Evolutionary conservation across 108 stramenopile genomes (phyloP).

Genomic region (Skeletonema costatum): DNA sequence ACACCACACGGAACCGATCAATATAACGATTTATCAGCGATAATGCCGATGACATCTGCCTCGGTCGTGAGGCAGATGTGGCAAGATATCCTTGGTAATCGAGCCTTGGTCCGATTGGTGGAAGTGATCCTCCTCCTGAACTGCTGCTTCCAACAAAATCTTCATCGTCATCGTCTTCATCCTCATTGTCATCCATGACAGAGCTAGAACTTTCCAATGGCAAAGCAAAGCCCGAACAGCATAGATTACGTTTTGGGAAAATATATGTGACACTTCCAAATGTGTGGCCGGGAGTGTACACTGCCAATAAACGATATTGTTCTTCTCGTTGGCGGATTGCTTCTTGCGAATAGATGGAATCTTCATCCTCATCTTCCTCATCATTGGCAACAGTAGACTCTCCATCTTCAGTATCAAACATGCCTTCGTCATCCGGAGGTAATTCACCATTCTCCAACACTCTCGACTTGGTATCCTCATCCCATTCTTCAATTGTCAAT

Average conservation of each 20-base stretch:
- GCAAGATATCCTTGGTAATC: constrained; percentile 83
- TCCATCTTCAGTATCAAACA: not conserved
- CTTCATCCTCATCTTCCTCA: constrained; percentile 13
- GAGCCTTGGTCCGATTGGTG: constrained; percentile 60
- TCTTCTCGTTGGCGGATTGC: constrained; percentile 74
- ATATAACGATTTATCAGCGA: constrained; percentile 61
- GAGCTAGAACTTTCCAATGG: constrained; percentile 62
- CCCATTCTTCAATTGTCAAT: constrained; percentile 67
- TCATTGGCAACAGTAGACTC: constrained; percentile 9
- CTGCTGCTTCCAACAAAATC: not conserved
- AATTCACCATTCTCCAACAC: constrained; percentile 50
- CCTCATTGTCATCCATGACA: not conserved
- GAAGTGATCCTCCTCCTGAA: not conserved
- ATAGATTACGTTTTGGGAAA: constrained; percentile 69
- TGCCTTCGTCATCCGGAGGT: constrained; percentile 50
- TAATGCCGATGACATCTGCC: constrained; percentile 76
- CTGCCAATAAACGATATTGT: constrained; percentile 67
- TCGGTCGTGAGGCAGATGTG: constrained; percentile 67
- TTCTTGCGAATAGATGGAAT: constrained; percentile 58
- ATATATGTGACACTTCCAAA: constrained; percentile 81
- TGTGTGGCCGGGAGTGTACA: constrained; percentile 84
- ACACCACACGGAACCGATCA: constrained; percentile 68
- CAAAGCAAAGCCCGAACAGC: constrained; percentile 77
- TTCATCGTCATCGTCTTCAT: constrained; percentile 49
- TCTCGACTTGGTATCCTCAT: constrained; percentile 52